phyloP scores from a whole-genome alignment of 2,329 filamentous ascomycete genomes.

The Periconia sp. region DNA sequence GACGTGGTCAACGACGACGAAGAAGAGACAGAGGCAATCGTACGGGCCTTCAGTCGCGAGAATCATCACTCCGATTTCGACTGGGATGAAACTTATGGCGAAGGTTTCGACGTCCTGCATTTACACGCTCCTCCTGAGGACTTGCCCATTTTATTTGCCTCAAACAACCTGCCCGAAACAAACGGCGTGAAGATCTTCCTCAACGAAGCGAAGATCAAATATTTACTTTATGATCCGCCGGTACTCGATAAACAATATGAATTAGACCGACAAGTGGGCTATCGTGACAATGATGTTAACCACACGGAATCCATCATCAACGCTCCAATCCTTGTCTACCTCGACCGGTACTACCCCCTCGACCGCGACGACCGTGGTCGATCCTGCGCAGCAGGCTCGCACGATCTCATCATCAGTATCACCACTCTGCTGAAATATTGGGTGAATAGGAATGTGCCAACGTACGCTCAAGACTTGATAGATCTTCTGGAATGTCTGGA shows the following conservation, averaged over 20 bases:
- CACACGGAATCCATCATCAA: constrained; percentile 39
- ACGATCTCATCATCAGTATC: constrained; percentile 23
- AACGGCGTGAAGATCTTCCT: constrained; percentile 40
- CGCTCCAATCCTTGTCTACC: constrained; percentile 38
- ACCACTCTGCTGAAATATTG: constrained; percentile 22
- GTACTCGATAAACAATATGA: constrained; percentile 25
- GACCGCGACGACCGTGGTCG: constrained; percentile 27
- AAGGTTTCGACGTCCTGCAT: constrained; percentile 84
- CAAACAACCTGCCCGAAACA: constrained; percentile 35
- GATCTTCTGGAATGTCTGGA: constrained; percentile 24
- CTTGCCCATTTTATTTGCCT: constrained; percentile 47
- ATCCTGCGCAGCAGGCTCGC: constrained; percentile 23
- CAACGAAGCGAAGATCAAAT: constrained; percentile 29
- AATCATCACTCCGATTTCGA: constrained; percentile 75
- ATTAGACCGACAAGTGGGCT: constrained; percentile 27
- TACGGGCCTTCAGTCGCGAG: constrained; percentile 82
- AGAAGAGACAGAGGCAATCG: constrained; percentile 69
- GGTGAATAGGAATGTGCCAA: constrained; percentile 18
- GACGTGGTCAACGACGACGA: constrained; percentile 73
- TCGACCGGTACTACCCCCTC: constrained; percentile 38
- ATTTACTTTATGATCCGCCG: constrained; percentile 23
- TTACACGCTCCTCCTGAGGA: constrained; percentile 41
- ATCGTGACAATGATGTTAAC: constrained; percentile 41
- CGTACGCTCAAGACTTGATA: constrained; percentile 17
- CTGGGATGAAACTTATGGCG: constrained; percentile 78